Evolutionary conservation across 192 early-diverging fungal genomes (phyloP), one percentile per base, ranked within the genome.

Genomic region (Fimicolochytrium jonesii): DNA sequence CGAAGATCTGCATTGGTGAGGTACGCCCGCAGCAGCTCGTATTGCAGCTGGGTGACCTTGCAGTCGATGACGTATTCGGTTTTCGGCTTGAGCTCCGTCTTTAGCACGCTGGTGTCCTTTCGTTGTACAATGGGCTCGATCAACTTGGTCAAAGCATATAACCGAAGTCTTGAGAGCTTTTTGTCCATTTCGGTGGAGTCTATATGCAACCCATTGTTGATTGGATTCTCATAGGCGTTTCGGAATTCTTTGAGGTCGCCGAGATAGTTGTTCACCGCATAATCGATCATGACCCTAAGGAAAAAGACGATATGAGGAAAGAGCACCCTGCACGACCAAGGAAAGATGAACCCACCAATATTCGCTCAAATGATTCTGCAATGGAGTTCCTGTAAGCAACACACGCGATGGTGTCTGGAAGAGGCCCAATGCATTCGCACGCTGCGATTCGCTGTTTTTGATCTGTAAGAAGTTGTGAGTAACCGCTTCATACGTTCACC

Each of bases 311-410:
- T n/a, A n/a, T n/a, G n/a, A n/a, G n/a, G n/a, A n/a, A n/a, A n/a
- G n/a, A n/a, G n/a, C n/a, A n/a, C n/a, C n/a, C n/a, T n/a, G n/a
- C 13, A n/a, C 22, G 63, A 22, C 59, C n/a, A 67, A 13, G 23
- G 10, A 17, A 17, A 74, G 50, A 32, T 42, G 53, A 56, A 50
- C 35, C 18, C 4, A 52, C 64, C 64, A 89, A 58, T 89, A 93
- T 66, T 92, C 90, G 36, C 73, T 77, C 25, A 95, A 59, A 34
- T 84, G 80, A 59, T 95, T 95, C 61, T 95, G 92, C 29, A 95
- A 71, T 1, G 92, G 92, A 33, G 81, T 87, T 0, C 92, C 92
- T 0, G 92, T 93, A 58, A 95, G 60, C 42, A 84, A 86, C 22
- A 95, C 66, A 34, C 90, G 73, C 5, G 78, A 76, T 4, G 51